Evolutionary conservation across 2,329 filamentous ascomycete genomes (phyloP), one percentile per base, ranked within the genome.

Genomic region (Aureobasidium vineae): DNA sequence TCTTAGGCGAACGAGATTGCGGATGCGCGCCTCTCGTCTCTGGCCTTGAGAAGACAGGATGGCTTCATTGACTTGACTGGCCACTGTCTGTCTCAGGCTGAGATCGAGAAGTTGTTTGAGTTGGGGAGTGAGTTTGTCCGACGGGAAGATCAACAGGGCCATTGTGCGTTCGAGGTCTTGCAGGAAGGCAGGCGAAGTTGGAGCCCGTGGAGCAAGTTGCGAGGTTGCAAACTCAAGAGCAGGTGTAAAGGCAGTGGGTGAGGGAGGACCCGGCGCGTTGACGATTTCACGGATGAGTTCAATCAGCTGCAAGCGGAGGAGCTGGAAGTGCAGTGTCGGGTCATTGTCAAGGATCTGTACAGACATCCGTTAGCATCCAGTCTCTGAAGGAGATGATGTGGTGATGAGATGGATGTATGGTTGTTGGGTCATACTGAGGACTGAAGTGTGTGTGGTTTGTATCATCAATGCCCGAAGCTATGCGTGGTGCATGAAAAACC

Each of bases 401-500:
- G 49, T 52, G 4, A 38, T 33, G 16, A 66, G 54, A 45, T 59
- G 41, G 41, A 11, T 23, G 52, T 26, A 41, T 64, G 66, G 40
- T 33, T 66, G 59, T 49, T 78, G 81, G 84, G 83, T 96, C 91
- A 95, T 92, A 88, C 86, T 90, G 86, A 90, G 86, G 87, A 90
- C 87, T 91, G 88, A 90, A 90, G 88, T 86, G 81, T 83, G 82
- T 81, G 85, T 86, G 82, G 83, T 88, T 88, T 87, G 85, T 98
- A 94, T 96, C 96, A 95, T 95, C 86, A 80, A 86, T 71, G 57
- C 88, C 87, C 86, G 83, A 83, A 88, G 87, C 84, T 98, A 95
- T 92, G 95, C 92, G 95, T 99, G 95, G 95, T 99, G 95, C 95
- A 99, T 99, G 94, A 96, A 88, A 64, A 84, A 90, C 84, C 85